Conservation (phyloP, 2,329 filamentous ascomycete genomes). For the Scedosporium dehoogii region DNA sequence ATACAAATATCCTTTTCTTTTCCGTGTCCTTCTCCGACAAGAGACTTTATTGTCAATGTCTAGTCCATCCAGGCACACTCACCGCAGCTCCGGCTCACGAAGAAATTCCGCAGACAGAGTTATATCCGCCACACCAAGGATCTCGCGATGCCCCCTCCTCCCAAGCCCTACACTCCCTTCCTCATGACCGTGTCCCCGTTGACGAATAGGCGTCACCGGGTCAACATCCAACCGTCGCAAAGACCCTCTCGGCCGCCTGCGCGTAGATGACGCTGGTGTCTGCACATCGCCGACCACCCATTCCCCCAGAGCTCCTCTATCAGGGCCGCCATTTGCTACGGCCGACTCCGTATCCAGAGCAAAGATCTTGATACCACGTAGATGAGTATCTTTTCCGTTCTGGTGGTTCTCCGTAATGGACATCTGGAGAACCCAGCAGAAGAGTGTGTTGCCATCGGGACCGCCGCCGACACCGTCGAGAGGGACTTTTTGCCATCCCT, state of each 20-base stretch:
- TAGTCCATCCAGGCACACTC: not conserved
- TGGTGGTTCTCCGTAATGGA: conserved; percentile 94
- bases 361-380: conserved; percentile 84
- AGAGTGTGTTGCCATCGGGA: conserved; percentile 61
- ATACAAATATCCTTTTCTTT: too few relatives aligned
- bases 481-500: conserved; percentile 85
- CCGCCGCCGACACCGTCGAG: conserved; percentile 44
- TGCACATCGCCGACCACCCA: conserved; percentile 7
- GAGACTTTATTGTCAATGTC: not conserved
- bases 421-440: conserved; percentile 84
- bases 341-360: conserved; percentile 42
- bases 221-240: not conserved
- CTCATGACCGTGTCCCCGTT: conserved; percentile 1
- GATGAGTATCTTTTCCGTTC: conserved; percentile 98
- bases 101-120: conserved; percentile 28
- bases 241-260: not conserved
- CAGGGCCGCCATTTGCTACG: not conserved
- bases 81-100: conserved; percentile 31
- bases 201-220: not conserved
- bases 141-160: conserved; percentile 18
- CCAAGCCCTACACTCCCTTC: conserved; percentile 7
- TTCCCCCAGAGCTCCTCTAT: conserved; percentile 9
- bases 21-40: not conserved
- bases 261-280: not conserved
- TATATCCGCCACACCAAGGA: conserved; percentile 24